Evolutionary conservation across 129 eudicot genomes (phyloP), one percentile per base, ranked within the genome.

Genomic region (Apium graveolens): DNA sequence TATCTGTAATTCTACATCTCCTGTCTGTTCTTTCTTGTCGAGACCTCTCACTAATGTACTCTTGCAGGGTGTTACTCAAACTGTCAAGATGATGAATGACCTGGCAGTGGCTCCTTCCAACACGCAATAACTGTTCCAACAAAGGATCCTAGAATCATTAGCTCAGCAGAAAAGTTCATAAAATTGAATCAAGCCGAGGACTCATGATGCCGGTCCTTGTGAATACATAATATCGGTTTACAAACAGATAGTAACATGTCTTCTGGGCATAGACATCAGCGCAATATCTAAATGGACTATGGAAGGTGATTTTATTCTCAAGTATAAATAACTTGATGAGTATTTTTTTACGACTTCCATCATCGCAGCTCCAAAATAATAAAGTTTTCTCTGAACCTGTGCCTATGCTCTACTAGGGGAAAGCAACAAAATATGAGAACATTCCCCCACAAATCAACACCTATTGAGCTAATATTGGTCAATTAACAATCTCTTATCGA

Each of bases 21-120:
- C 78, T 76, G 57, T 86, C 78, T 45, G 78, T 66, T 80, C 81
- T 83, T 34, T 75, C 89, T 82, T 83, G 86, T 46, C 75, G 91
- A 24, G 85, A 86, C 80, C 85, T 83, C 80, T 94, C 91, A 18
- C 81, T 80, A 12, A 53, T 62, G 70, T 89, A 82, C 42, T 94
- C 96, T 16, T 83, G 91, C 32, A 90, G 77, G 76, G 90, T 43
- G 80, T 66, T 89, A 86, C 80, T 90, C 74, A 94, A 81, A 76
- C 83, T 91, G 84, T 94, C 97, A 27, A 94, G 48, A 51, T 91
- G 98, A 81, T 86, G 98, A 94, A 94, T 84, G 41, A 91, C 78
- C 73, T 90, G 98, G 7, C 90, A 88, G 78, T 94, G 98, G 43
- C 90, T 90, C 78, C 98, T 87, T 41, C 90, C 84, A 60, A 94